Evolutionary conservation across 495 filamentous ascomycete species (phyloP).

Genomic region (Aspergillus bertholletiae): DNA sequence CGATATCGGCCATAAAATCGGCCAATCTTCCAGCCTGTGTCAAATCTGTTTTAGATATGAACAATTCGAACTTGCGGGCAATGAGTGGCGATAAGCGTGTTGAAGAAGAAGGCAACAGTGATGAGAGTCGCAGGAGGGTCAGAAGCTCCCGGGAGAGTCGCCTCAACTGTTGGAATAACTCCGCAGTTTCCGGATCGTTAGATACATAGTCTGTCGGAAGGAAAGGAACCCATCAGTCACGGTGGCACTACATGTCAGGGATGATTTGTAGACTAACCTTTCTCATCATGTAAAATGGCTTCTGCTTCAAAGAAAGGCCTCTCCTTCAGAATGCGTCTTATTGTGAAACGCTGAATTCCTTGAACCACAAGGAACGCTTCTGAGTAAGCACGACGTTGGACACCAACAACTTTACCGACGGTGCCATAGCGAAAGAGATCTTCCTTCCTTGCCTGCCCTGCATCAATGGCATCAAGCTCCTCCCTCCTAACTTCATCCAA

Average conservation of each 20-base stretch:
- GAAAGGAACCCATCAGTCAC: slow-evolving; percentile 3
- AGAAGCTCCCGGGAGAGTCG: slow-evolving; percentile 79
- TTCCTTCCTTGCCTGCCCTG: slow-evolving; percentile 58
- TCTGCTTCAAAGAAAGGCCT: slow-evolving; percentile 83
- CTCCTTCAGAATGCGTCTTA: slow-evolving; percentile 72
- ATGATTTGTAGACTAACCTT: slow-evolving; percentile 32
- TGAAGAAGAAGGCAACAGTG: slow-evolving; percentile 61
- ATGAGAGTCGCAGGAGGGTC: slow-evolving; percentile 70
- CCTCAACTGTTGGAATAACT: slow-evolving; percentile 76
- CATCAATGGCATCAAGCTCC: slow-evolving; percentile 47
- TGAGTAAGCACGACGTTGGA: slow-evolving; percentile 74
- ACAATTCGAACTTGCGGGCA: slow-evolving; percentile 76
- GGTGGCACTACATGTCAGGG: background rate
- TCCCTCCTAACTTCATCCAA: slow-evolving; percentile 35
- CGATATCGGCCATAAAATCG: slow-evolving; percentile 92
- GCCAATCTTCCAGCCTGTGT: slow-evolving; percentile 82
- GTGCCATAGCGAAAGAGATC: slow-evolving; percentile 76
- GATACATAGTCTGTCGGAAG: slow-evolving; percentile 33
- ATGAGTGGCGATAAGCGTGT: slow-evolving; percentile 75
- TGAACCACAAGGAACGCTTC: slow-evolving; percentile 83
- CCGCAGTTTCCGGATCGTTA: slow-evolving; percentile 55
- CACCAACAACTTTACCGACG: slow-evolving; percentile 75
- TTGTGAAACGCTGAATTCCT: slow-evolving; percentile 70
- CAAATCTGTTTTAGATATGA: slow-evolving; percentile 73
- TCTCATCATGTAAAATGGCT: slow-evolving; percentile 60